Evolutionary conservation across 1,284 basidiomycete genomes (phyloP).

Genomic region (Cystobasidium sp.): DNA sequence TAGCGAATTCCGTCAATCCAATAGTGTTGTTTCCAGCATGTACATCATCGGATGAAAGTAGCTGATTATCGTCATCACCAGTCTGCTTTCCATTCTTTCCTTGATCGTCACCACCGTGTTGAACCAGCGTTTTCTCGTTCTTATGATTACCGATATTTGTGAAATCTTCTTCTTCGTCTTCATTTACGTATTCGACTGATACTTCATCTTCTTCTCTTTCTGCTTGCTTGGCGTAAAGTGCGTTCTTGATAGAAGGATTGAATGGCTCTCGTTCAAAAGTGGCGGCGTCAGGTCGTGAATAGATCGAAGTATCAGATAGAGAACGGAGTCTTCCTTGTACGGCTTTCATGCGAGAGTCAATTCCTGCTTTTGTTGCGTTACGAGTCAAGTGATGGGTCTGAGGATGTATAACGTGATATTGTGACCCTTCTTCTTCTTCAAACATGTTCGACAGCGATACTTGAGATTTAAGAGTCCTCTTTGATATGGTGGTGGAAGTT

Average conservation of each 20-base stretch:
- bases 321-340: constrained; percentile 6
- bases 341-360: neutral
- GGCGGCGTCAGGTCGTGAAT: constrained; percentile 2
- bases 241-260: neutral
- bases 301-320: neutral
- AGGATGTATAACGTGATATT: neutral
- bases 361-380: too few species aligned
- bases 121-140: neutral
- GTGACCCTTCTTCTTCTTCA: neutral
- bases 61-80: neutral
- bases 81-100: neutral
- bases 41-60: neutral
- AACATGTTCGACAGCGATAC: constrained; percentile 23
- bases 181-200: neutral
- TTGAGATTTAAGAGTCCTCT: neutral
- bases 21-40: constrained; percentile 4
- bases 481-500: neutral
- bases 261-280: neutral
- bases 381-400: neutral
- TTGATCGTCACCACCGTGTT: neutral
- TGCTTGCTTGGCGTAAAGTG: neutral
- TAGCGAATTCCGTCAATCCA: constrained; percentile 29
- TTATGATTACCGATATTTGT: neutral
- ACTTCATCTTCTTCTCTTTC: neutral
- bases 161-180: neutral